Evolutionary conservation across 495 filamentous ascomycete genomes (phyloP).

Genomic region (Xylona heveae): DNA sequence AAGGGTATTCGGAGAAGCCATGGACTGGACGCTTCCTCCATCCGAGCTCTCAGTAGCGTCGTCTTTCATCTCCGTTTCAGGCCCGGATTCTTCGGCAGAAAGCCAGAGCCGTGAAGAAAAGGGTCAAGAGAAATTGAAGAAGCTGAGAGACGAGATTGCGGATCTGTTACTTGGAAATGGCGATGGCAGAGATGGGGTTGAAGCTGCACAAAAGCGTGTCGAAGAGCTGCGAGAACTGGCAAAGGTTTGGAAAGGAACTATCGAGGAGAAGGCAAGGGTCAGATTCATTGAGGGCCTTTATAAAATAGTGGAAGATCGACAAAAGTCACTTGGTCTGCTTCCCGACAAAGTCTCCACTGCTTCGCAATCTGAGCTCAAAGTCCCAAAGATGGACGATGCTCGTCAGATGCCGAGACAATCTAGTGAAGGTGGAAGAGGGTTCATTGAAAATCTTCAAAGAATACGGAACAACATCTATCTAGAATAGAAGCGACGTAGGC

Average conservation of each 20-base stretch:
- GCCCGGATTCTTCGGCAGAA: conserved; percentile 43
- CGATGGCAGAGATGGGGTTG: conserved; percentile 31
- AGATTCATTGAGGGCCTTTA: conserved; percentile 66
- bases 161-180: conserved; percentile 34
- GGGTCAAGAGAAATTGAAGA: conserved; percentile 47
- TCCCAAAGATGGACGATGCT: conserved; percentile 10
- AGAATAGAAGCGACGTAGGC: too few relatives aligned
- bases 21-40: conserved; percentile 79
- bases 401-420: too few relatives aligned
- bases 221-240: conserved; percentile 49
- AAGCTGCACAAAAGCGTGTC: conserved; percentile 49
- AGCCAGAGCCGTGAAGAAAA: conserved; percentile 49
- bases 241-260: conserved; percentile 78
- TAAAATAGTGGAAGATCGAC: conserved; percentile 28
- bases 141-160: conserved; percentile 48
- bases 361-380: conserved; percentile 25
- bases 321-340: conserved; percentile 26
- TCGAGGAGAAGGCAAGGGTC: conserved; percentile 68
- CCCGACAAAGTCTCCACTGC: conserved; percentile 31
- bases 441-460: too few relatives aligned
- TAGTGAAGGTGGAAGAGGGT: too few relatives aligned
- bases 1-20: conserved; percentile 74
- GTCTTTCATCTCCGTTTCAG: conserved; percentile 63
- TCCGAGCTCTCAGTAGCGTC: conserved; percentile 37
- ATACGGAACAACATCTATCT: too few relatives aligned